These are phyloP conservation scores for Cutaneotrichosporon daszewskae DNA, from an alignment of 1,284 basidiomycete genomes.

Conservation along the genomic window DNA sequence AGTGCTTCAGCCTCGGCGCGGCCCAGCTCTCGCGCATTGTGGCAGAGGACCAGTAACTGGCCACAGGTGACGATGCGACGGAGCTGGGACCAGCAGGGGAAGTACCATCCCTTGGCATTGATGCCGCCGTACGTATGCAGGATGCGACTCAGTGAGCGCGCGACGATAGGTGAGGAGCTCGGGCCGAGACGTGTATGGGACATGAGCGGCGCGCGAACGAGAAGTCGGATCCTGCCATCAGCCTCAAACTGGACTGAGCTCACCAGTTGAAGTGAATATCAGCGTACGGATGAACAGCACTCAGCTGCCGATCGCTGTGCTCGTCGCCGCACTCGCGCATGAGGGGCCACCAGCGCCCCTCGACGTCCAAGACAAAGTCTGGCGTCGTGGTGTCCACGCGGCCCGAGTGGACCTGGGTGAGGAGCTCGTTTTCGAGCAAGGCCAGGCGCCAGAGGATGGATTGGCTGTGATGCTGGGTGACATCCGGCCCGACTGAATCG, in stretches of 20 bases:
- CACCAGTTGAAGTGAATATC: slow-evolving; percentile 27
- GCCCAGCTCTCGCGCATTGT: slow-evolving; percentile 17
- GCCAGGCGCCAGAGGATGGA: slow-evolving; percentile 18
- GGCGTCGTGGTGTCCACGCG: slow-evolving; percentile 22
- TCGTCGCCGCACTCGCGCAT: slow-evolving; percentile 16
- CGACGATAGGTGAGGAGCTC: slow-evolving; percentile 18
- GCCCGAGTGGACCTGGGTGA: slow-evolving; percentile 21
- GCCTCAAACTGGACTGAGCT: background rate
- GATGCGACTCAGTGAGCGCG: slow-evolving; percentile 20
- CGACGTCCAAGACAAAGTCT: slow-evolving; percentile 20
- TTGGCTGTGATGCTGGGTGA: slow-evolving; percentile 6
- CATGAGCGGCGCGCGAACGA: slow-evolving; percentile 19
- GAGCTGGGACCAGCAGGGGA: slow-evolving; percentile 25
- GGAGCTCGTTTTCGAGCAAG: slow-evolving; percentile 16
- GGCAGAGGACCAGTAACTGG: slow-evolving; percentile 25
- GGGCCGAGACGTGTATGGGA: slow-evolving; percentile 16
- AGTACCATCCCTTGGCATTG: slow-evolving; percentile 11
- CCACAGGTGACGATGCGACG: slow-evolving; percentile 22
- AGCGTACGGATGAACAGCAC: slow-evolving; percentile 17
- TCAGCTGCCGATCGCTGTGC: slow-evolving; percentile 9
- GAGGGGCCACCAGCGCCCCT: slow-evolving; percentile 18
- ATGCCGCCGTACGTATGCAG: slow-evolving; percentile 22
- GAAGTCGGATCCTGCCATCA: slow-evolving; percentile 22
- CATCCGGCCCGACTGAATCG: slow-evolving; percentile 15
- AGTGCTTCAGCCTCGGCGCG: slow-evolving; percentile 19